Evolutionary conservation across 306 rosid species (phyloP).

Genomic region (Carpinus viminea): DNA sequence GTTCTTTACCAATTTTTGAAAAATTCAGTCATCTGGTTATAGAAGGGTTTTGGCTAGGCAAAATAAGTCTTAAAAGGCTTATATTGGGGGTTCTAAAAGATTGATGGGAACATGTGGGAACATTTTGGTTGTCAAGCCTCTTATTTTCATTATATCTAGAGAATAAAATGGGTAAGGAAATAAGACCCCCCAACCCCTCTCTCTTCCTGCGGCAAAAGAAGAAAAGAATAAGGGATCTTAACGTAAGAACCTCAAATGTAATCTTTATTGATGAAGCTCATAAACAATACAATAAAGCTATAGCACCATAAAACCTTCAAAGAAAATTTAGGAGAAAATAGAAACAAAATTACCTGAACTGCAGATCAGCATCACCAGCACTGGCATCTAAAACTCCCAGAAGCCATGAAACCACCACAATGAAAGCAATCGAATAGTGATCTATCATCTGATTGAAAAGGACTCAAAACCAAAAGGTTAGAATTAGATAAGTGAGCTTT

Average conservation of each 20-base stretch:
- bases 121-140: background rate
- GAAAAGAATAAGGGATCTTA: background rate
- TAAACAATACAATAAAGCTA: background rate
- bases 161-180: background rate
- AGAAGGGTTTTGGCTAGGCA: background rate
- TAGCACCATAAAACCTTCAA: background rate
- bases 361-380: conserved; percentile 80
- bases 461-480: conserved; percentile 22
- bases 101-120: background rate
- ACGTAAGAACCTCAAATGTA: background rate
- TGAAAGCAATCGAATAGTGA: conserved; percentile 43
- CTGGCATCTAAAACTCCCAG: conserved; percentile 58
- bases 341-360: conserved; percentile 49
- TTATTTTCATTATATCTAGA: background rate
- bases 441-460: conserved; percentile 55
- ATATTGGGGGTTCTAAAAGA: background rate
- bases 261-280: background rate
- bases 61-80: background rate
- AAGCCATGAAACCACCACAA: conserved; percentile 49
- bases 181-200: background rate
- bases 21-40: background rate
- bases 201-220: background rate
- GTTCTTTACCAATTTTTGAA: background rate
- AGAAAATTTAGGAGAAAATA: background rate
- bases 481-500: conserved; percentile 15